Evolutionary conservation across 345 rosid genomes (phyloP).

Genomic region (Geranium brycei): DNA sequence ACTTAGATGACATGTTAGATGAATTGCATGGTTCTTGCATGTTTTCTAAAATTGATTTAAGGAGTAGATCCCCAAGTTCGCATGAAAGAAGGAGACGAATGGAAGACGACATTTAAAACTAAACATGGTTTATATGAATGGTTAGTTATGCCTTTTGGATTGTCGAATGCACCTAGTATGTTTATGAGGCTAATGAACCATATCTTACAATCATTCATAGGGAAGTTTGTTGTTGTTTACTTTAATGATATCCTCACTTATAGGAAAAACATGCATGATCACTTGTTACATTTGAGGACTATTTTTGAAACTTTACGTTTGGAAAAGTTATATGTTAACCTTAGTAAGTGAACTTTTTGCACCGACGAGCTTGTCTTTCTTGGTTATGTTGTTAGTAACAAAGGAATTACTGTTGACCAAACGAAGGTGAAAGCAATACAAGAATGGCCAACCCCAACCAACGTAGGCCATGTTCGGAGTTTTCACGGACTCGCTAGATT

Average conservation of each 20-base stretch:
- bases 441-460: too few relatives aligned
- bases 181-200: too few relatives aligned
- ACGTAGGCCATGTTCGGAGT: too few relatives aligned
- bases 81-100: too few relatives aligned
- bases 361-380: neutral
- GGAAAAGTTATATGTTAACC: neutral
- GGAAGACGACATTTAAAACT: too few relatives aligned
- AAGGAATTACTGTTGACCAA: neutral
- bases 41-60: neutral
- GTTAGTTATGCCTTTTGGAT: too few relatives aligned
- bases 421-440: neutral
- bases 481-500: too few relatives aligned
- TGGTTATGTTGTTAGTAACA: neutral
- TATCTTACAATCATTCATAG: too few relatives aligned
- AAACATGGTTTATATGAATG: too few relatives aligned
- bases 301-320: neutral
- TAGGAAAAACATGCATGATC: neutral
- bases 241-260: slow-evolving; percentile 4
- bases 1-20: slow-evolving; percentile 1
- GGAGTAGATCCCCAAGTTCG: neutral
- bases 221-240: too few relatives aligned
- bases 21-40: slow-evolving; percentile 1
- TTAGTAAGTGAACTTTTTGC: neutral
- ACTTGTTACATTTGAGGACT: neutral
- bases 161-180: too few relatives aligned